Conservation (phyloP, 106 monocot species). For the Acorus calamus region DNA sequence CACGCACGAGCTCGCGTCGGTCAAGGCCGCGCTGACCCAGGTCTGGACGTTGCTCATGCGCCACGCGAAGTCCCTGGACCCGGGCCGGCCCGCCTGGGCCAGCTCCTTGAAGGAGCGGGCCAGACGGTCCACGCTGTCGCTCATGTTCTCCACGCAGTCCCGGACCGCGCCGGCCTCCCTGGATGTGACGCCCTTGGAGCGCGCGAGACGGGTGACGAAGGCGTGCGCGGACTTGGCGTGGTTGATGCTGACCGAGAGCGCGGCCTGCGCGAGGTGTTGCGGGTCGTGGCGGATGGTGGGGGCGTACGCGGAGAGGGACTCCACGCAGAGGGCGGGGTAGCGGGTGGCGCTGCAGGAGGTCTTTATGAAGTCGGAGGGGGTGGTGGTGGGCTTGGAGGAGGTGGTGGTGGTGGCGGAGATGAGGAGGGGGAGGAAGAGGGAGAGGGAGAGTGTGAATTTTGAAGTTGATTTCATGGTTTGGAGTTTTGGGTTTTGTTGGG, state of each 20-base stretch:
- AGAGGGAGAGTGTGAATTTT: too few relatives aligned
- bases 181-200: background rate
- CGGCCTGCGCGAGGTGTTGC: slow-evolving; percentile 27
- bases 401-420: background rate
- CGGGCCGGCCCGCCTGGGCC: slow-evolving; percentile 23
- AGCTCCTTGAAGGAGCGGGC: slow-evolving; percentile 39
- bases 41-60: slow-evolving; percentile 69
- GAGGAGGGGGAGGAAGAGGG: background rate
- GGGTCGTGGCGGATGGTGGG: slow-evolving; percentile 26
- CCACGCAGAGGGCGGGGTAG: slow-evolving; percentile 28
- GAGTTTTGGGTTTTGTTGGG: too few relatives aligned
- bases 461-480: too few relatives aligned
- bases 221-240: slow-evolving; percentile 14
- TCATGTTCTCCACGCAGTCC: slow-evolving; percentile 65
- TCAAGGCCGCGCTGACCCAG: slow-evolving; percentile 79
- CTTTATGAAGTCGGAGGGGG: slow-evolving; percentile 14
- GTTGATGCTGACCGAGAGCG: slow-evolving; percentile 23
- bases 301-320: slow-evolving; percentile 11
- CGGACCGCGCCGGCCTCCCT: slow-evolving; percentile 29
- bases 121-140: slow-evolving; percentile 49
- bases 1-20: slow-evolving; percentile 63
- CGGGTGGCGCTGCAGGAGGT: slow-evolving; percentile 21
- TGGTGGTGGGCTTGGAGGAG: background rate
- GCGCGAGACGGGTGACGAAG: slow-evolving; percentile 12
- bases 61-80: slow-evolving; percentile 17